phyloP scores from a whole-genome alignment of 2,329 filamentous ascomycete species.

The Arthroderma sp. region DNA sequence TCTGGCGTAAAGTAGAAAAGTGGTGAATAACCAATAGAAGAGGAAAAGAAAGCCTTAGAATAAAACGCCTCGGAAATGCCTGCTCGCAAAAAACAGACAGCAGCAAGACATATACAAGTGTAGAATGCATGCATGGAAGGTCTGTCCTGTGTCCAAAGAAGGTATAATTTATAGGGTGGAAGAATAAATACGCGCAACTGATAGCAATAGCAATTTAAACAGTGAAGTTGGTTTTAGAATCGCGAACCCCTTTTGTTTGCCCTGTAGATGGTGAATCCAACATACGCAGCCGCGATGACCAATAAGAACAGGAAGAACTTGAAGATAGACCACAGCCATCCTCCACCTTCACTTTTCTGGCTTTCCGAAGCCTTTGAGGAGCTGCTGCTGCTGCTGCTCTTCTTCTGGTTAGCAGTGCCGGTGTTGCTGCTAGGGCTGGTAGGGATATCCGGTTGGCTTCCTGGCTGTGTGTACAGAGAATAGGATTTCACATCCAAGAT shows the following conservation, averaged over 20 bases:
- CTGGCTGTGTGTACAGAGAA: conserved; percentile 66
- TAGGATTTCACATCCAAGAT: conserved; percentile 75
- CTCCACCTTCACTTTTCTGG: conserved; percentile 27
- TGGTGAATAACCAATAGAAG: background rate
- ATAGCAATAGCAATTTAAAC: background rate
- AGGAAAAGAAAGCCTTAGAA: background rate
- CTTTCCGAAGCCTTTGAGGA: conserved; percentile 12
- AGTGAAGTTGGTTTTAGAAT: conserved; percentile 11
- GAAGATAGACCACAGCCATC: conserved; percentile 61
- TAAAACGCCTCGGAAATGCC: too few species aligned
- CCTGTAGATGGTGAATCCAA: conserved; percentile 75
- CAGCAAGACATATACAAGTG: too few species aligned
- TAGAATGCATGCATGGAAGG: too few species aligned
- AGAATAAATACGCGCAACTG: background rate
- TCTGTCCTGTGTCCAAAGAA: background rate
- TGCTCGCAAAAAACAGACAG: too few species aligned
- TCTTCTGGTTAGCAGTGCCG: conserved; percentile 16
- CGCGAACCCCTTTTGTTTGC: conserved; percentile 36
- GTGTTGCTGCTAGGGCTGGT: conserved; percentile 17
- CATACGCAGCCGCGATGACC: conserved; percentile 60
- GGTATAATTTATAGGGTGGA: background rate
- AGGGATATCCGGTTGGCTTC: conserved; percentile 6
- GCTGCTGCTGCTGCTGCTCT: conserved; percentile 10
- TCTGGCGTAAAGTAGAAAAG: background rate
- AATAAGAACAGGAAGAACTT: conserved; percentile 69